These are phyloP conservation scores for Aspergillus hiratsukae DNA, from an alignment of 2,329 filamentous ascomycete genomes.

Conservation along the genomic window DNA sequence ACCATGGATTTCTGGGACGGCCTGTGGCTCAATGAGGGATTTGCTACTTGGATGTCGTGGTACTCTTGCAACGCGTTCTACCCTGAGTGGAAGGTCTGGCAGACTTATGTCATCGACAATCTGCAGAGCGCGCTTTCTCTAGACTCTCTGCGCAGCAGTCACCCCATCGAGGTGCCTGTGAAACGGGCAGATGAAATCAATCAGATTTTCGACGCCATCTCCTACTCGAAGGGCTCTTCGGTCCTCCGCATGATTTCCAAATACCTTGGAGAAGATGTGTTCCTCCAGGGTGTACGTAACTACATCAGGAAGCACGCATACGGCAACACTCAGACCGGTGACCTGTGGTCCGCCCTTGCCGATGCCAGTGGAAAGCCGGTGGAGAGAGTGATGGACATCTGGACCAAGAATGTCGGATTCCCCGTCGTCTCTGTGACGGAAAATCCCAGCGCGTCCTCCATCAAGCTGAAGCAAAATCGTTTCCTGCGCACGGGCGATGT, in stretches of 20 bases:
- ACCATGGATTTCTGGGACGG: conserved; percentile 99
- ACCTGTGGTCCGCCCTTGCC: conserved; percentile 83
- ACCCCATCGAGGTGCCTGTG: conserved; percentile 93
- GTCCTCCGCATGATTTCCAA: conserved; percentile 97
- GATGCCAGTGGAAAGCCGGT: conserved; percentile 90
- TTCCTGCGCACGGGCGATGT: conserved; percentile 91
- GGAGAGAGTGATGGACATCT: conserved; percentile 85
- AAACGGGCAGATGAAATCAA: conserved; percentile 95
- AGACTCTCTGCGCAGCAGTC: conserved; percentile 88
- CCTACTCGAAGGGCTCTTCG: conserved; percentile 93
- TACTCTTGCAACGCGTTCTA: conserved; percentile 93
- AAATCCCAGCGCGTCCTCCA: conserved; percentile 63
- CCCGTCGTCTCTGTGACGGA: conserved; percentile 86
- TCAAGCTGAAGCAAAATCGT: conserved; percentile 89
- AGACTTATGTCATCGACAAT: conserved; percentile 89
- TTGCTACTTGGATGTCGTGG: conserved; percentile 90
- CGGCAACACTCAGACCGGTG: conserved; percentile 84
- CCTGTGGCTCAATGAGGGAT: conserved; percentile 91
- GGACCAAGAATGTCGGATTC: conserved; percentile 95
- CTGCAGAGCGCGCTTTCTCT: conserved; percentile 81
- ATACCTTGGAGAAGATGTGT: conserved; percentile 85
- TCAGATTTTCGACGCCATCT: conserved; percentile 97
- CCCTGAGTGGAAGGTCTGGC: conserved; percentile 98
- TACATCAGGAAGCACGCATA: conserved; percentile 98
- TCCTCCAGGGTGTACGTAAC: conserved; percentile 83